These are phyloP conservation scores for Peronospora farinosa DNA, from an alignment of 352 stramenopile species.

Conservation along the genomic window DNA sequence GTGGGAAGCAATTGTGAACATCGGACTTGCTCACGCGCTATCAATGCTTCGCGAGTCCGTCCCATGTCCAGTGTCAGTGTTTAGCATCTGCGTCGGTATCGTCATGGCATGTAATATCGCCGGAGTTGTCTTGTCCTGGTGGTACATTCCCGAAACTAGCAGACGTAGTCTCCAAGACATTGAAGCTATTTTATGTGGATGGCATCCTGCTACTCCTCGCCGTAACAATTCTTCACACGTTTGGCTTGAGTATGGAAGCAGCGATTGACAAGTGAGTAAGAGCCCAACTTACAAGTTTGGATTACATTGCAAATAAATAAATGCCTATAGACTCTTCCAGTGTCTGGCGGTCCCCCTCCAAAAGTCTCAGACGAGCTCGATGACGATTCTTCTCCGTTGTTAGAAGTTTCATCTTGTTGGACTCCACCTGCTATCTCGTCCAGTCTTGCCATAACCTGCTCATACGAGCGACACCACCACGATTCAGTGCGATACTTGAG, in stretches of 20 bases:
- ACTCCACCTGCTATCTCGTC: conserved; percentile 11
- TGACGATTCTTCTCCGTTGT: conserved; percentile 12
- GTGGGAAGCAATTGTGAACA: conserved; percentile 39
- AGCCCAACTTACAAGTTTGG: conserved; percentile 6
- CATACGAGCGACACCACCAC: conserved; percentile 79
- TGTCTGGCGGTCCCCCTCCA: conserved; percentile 7
- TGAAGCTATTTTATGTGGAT: conserved; percentile 68
- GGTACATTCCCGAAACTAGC: conserved; percentile 74
- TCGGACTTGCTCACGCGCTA: conserved; percentile 34
- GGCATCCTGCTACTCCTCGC: conserved; percentile 61
- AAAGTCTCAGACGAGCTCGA: conserved; percentile 16
- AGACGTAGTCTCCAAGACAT: conserved; percentile 73
- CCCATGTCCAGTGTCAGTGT: conserved; percentile 36
- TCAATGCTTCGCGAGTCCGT: conserved; percentile 34
- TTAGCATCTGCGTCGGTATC: conserved; percentile 30
- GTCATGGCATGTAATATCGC: conserved; percentile 48
- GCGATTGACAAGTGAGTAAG: conserved; percentile 12
- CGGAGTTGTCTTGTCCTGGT: conserved; percentile 43
- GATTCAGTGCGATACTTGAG: conserved; percentile 81
- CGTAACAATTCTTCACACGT: conserved; percentile 44
- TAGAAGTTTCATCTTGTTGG: conserved; percentile 7
- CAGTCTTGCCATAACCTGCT: conserved; percentile 50
- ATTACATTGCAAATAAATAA: conserved; percentile 29
- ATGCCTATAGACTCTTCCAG: conserved; percentile 5
- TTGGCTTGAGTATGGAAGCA: conserved; percentile 36